Conservation (phyloP, 352 stramenopile species). For the Globisporangium takayamanum region DNA sequence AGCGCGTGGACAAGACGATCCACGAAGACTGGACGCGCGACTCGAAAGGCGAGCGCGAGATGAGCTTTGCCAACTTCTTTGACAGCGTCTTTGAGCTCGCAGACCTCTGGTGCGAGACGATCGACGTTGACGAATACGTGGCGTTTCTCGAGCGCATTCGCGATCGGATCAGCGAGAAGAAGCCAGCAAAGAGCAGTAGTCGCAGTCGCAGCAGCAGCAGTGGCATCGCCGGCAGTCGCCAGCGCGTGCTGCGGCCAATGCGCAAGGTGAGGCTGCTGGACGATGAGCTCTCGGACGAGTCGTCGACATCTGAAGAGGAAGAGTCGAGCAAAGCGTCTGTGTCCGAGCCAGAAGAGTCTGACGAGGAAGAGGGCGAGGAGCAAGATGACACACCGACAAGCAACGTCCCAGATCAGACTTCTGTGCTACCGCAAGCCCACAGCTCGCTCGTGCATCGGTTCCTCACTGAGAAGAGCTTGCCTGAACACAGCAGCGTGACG, state of each 20-base stretch:
- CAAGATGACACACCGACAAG: neutral
- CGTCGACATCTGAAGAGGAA: conserved; percentile 17
- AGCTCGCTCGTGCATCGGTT: conserved; percentile 13
- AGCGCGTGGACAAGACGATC: conserved; percentile 38
- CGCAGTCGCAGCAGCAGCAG: neutral
- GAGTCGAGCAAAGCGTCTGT: conserved; percentile 8
- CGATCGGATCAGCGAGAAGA: conserved; percentile 28
- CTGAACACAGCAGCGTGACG: neutral
- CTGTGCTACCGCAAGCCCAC: neutral
- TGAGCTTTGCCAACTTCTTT: conserved; percentile 67
- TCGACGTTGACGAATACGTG: conserved; percentile 58
- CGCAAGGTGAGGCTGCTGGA: conserved; percentile 42
- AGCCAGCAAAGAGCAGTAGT: conserved; percentile 5
- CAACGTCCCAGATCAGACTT: neutral
- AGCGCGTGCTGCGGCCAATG: conserved; percentile 36
- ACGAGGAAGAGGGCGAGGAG: conserved; percentile 15
- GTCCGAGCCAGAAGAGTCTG: conserved; percentile 17
- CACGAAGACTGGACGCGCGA: conserved; percentile 62
- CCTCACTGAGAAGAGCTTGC: conserved; percentile 9
- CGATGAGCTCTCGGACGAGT: conserved; percentile 30
- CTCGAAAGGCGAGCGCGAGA: conserved; percentile 39
- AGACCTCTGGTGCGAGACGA: conserved; percentile 71
- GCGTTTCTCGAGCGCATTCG: conserved; percentile 39
- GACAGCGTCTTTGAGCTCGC: conserved; percentile 69
- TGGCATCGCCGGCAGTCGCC: neutral